These are phyloP conservation scores for Kodamaea derodonti DNA, from an alignment of 1,139 yeast species.

Conservation along the genomic window DNA sequence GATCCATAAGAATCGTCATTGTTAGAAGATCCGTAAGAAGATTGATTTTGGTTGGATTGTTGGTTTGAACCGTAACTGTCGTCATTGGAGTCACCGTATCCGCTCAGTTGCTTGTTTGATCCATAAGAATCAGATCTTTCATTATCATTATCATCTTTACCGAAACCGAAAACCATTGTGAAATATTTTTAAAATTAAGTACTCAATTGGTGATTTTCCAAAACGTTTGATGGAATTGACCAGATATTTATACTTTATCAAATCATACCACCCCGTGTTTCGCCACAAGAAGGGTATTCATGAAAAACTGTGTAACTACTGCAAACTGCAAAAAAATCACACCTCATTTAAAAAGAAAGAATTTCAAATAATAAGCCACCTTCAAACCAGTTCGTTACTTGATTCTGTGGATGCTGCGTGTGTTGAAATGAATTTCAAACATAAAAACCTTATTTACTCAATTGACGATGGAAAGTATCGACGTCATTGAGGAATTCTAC, in stretches of 20 bases:
- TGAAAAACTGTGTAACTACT: too few relatives aligned
- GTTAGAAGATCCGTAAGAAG: conserved; percentile 12
- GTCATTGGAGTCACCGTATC: conserved; percentile 9
- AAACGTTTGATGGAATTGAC: background rate
- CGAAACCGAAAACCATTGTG: conserved; percentile 18
- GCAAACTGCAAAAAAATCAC: too few relatives aligned
- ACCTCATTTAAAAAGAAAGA: too few relatives aligned
- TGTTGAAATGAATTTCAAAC: too few relatives aligned
- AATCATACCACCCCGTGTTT: background rate
- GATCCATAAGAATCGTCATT: conserved; percentile 9
- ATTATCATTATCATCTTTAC: conserved; percentile 13
- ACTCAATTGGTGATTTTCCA: background rate
- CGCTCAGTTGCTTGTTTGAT: conserved; percentile 5
- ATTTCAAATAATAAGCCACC: too few relatives aligned
- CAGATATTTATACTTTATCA: background rate
- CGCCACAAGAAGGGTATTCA: too few relatives aligned
- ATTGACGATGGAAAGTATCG: too few relatives aligned
- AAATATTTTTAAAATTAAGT: background rate
- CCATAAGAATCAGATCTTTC: conserved; percentile 10
- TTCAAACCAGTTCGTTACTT: too few relatives aligned
- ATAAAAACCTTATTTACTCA: too few relatives aligned
- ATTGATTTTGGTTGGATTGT: conserved; percentile 9
- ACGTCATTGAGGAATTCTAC: too few relatives aligned
- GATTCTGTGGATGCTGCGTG: too few relatives aligned
- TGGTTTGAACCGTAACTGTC: conserved; percentile 9